Conservation (phyloP, 2,329 filamentous ascomycete genomes). For the Colletotrichum sp. region DNA sequence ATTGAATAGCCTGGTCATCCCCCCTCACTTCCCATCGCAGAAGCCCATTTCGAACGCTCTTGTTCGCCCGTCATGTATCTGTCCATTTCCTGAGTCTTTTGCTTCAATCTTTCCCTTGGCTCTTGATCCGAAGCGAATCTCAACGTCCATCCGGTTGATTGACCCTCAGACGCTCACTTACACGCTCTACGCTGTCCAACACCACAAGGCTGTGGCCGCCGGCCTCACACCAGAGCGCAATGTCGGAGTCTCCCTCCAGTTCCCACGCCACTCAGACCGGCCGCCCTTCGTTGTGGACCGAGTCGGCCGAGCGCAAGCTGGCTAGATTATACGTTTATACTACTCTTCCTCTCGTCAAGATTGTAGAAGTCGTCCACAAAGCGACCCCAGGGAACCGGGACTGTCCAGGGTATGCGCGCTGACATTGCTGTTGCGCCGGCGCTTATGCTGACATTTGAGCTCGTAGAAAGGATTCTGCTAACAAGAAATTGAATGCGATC, state of each 20-base stretch:
- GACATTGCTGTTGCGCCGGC: neutral
- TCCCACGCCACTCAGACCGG: constrained; percentile 41
- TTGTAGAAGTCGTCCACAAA: constrained; percentile 51
- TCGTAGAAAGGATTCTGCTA: constrained; percentile 59
- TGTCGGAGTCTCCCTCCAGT: constrained; percentile 30
- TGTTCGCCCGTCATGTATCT: neutral
- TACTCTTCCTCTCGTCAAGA: constrained; percentile 55
- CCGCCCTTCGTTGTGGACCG: constrained; percentile 62
- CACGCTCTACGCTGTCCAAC: neutral
- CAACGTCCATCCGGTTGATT: neutral
- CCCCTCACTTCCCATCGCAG: constrained; percentile 11
- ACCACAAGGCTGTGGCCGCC: constrained; percentile 16
- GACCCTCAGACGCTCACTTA: neutral
- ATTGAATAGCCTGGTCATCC: constrained; percentile 17
- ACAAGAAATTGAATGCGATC: constrained; percentile 61
- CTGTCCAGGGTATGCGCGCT: constrained; percentile 15
- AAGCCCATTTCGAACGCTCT: neutral
- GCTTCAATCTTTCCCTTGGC: neutral
- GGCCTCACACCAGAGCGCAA: neutral
- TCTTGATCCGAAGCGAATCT: neutral
- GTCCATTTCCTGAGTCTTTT: neutral
- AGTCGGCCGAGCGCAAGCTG: constrained; percentile 57
- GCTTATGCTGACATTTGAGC: constrained; percentile 20
- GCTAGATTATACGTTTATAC: constrained; percentile 64
- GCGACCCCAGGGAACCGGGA: constrained; percentile 29